phyloP scores from a whole-genome alignment of 2,329 filamentous ascomycete genomes.

The Fonsecaea monophora region DNA sequence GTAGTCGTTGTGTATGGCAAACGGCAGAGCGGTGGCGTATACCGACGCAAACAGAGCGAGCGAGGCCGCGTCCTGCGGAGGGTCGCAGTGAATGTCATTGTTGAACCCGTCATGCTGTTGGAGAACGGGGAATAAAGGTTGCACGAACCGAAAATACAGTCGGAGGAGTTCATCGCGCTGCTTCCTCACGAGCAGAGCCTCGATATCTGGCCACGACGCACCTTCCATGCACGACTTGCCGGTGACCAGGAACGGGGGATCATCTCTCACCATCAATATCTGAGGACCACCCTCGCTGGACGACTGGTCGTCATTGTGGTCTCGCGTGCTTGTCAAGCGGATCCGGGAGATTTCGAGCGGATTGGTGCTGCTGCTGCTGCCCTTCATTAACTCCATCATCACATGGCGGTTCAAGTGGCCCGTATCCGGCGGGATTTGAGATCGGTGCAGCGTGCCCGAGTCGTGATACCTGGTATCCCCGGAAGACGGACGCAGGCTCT shows the following conservation, averaged over 20 bases:
- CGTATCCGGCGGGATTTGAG: slow-evolving; percentile 22
- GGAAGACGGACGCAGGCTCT: slow-evolving; percentile 2
- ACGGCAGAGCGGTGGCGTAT: slow-evolving; percentile 80
- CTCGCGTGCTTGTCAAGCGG: slow-evolving; percentile 5
- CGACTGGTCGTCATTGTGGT: not conserved
- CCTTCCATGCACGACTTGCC: not conserved
- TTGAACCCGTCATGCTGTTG: slow-evolving; percentile 80
- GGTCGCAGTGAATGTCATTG: slow-evolving; percentile 71
- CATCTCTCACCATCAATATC: slow-evolving; percentile 15
- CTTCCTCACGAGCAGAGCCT: slow-evolving; percentile 19
- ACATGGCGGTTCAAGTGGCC: slow-evolving; percentile 24
- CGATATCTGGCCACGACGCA: slow-evolving; percentile 14
- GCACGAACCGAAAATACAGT: slow-evolving; percentile 79
- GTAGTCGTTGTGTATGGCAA: slow-evolving; percentile 66
- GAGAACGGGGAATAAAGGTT: slow-evolving; percentile 82
- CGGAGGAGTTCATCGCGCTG: slow-evolving; percentile 18
- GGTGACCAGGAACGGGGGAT: slow-evolving; percentile 7
- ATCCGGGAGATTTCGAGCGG: slow-evolving; percentile 16
- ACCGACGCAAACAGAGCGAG: slow-evolving; percentile 78
- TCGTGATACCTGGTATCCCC: not conserved
- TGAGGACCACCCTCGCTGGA: not conserved
- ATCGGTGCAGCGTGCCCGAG: slow-evolving; percentile 10
- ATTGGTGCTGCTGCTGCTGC: not conserved
- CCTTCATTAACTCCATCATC: slow-evolving; percentile 3
- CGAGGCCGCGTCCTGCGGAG: slow-evolving; percentile 49